These are phyloP conservation scores for Aspergillus ochraceus DNA, from an alignment of 2,329 filamentous ascomycete genomes.

Conservation along the genomic window DNA sequence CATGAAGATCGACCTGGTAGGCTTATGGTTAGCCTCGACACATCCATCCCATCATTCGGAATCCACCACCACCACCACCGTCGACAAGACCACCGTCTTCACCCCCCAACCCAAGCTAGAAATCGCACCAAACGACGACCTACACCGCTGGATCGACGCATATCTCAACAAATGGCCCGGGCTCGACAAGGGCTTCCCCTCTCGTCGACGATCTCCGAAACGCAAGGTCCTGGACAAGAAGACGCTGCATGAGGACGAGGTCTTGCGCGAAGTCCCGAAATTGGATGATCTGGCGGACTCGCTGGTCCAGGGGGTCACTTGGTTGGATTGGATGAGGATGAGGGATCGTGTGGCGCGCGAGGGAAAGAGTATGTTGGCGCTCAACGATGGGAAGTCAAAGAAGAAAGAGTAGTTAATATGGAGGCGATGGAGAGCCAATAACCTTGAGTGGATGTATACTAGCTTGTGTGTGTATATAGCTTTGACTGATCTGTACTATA, in stretches of 20 bases:
- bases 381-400: no score
- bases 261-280: slow-evolving; percentile 49
- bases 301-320: slow-evolving; percentile 73
- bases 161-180: slow-evolving; percentile 32
- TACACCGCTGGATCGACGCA: slow-evolving; percentile 24
- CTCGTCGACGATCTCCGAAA: neutral
- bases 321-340: slow-evolving; percentile 68
- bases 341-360: slow-evolving; percentile 26
- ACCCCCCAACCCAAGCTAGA: neutral
- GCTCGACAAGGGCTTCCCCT: neutral
- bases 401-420: no score
- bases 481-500: no score
- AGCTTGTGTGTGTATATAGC: no score
- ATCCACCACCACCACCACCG: no score
- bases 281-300: slow-evolving; percentile 81
- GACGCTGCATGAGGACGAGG: neutral
- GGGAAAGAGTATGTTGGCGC: slow-evolving; percentile 10
- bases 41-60: neutral
- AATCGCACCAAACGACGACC: neutral
- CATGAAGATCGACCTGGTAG: slow-evolving; percentile 64
- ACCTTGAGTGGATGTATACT: no score
- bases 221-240: neutral
- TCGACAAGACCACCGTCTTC: no score
- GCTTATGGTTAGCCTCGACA: slow-evolving; percentile 48
- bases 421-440: no score